Percentiles rank a stretch among this genome's conserved stretches.
These are phyloP conservation scores for Dactylellina sp. DNA, from an alignment of 2,329 filamentous ascomycete species.

Conservation along the genomic window DNA sequence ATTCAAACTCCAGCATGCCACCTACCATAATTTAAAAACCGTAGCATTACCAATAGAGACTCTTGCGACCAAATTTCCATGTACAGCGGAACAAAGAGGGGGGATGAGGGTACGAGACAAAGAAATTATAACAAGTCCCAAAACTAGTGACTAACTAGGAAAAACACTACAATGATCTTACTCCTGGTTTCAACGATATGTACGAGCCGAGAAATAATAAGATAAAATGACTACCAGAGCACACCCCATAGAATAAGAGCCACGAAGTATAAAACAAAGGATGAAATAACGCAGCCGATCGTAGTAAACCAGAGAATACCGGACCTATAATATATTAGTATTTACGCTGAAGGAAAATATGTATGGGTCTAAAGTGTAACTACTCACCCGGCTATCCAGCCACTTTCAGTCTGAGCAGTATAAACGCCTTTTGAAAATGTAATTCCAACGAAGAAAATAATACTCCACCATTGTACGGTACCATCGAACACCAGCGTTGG, in stretches of 20 bases:
- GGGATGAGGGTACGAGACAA: no score
- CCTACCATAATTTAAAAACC: background rate
- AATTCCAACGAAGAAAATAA: slow-evolving; percentile 45
- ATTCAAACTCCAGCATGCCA: slow-evolving; percentile 6
- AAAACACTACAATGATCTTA: background rate
- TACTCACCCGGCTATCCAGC: slow-evolving; percentile 47
- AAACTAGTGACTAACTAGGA: no score
- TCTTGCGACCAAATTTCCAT: no score
- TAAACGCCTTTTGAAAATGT: slow-evolving; percentile 45
- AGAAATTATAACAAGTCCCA: no score
- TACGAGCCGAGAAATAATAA: background rate
- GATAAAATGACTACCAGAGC: slow-evolving; percentile 23
- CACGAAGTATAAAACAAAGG: slow-evolving; percentile 51
- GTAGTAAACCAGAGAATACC: slow-evolving; percentile 41
- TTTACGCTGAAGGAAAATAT: background rate
- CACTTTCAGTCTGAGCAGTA: slow-evolving; percentile 27
- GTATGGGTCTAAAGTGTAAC: background rate
- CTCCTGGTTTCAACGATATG: background rate
- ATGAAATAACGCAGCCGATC: slow-evolving; percentile 32
- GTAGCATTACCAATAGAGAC: background rate
- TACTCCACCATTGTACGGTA: slow-evolving; percentile 47
- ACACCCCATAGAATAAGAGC: slow-evolving; percentile 53
- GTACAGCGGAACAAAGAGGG: no score
- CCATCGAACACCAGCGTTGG: slow-evolving; percentile 39
- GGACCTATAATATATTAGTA: slow-evolving; percentile 22